Base-by-base conservation (phyloP, 306 rosid genomes). In the Citrullus colocynthis region DNA sequence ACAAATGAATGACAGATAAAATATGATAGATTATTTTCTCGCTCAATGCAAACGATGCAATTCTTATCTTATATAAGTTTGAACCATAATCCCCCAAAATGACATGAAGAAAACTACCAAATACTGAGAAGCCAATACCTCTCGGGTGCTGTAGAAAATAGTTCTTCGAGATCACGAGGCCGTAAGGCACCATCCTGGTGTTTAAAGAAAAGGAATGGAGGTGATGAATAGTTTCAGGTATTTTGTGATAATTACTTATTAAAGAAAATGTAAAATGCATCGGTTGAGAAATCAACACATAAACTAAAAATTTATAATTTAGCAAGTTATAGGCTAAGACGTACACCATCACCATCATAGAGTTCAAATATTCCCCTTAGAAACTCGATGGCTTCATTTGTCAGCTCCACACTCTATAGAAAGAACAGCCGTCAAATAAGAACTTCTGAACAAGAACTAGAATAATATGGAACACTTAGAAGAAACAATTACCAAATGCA, bases 121-220 rank as follows among this genome's bases (percentile, higher is more conserved):
- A 49, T 32, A 48, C 62, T 16, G 16, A 18, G 32, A 42, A 71
- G 64, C 66, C 70, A 74, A 76, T 87, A 95, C 99, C 97, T 88
- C 80, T 91, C 97, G 0, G 99, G 97, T 81, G 99, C 97, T 32
- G 97, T 95, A 63, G 99, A 95, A 89, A 95, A 95, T 76, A 95
- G 78, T 82, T 95, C 99, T 15, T 87, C 97, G 67, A 92, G 77
- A 82, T 95, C 99, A 44, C 90, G 97, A 66, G 99, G 88, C 75
- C 87, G 85, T 56, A 95, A 83, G 86, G 83, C 85, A 78, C 97
- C 97, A 84, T 95, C 97, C 99, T 95, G 82, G 54, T 62, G 67
- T 61, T 21, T 75, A 66, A 36, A 76, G 64, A 78, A 78, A 65
- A 80, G 21, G 20, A 4, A 76, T 39, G 55, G 15, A 18, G 32